phyloP scores from a whole-genome alignment of 2,329 filamentous ascomycete genomes.

The Sphaerulina musiva region DNA sequence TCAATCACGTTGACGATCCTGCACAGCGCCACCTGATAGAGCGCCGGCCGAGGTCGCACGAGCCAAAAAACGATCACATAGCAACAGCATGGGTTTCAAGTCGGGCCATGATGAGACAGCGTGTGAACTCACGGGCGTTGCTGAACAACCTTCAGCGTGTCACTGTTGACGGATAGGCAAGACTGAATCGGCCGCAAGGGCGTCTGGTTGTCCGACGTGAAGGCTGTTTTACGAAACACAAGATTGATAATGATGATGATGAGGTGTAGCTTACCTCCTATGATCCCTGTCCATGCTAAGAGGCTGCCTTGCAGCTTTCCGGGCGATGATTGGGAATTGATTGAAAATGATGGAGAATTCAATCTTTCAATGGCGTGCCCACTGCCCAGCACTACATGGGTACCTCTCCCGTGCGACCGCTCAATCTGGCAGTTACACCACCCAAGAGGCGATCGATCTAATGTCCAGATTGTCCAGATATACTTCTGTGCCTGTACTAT shows the following conservation, averaged over 20 bases:
- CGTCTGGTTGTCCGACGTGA: constrained; percentile 12
- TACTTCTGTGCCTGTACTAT: not conserved
- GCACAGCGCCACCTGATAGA: constrained; percentile 11
- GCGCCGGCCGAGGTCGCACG: constrained; percentile 18
- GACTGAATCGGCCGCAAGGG: constrained; percentile 19
- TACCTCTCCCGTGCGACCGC: constrained; percentile 1
- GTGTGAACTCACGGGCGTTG: constrained; percentile 14
- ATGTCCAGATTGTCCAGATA: constrained; percentile 1
- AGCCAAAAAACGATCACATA: constrained; percentile 16
- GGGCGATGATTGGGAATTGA: not conserved
- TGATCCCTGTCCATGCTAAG: constrained; percentile 18
- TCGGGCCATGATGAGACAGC: constrained; percentile 10
- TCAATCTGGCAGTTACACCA: constrained; percentile 8
- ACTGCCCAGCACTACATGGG: not conserved
- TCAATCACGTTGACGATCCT: not conserved
- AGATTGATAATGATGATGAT: too few relatives aligned
- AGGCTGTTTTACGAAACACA: constrained; percentile 16
- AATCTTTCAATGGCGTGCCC: constrained; percentile 1
- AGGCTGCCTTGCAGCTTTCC: constrained; percentile 15
- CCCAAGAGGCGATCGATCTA: not conserved
- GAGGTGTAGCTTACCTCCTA: too few relatives aligned
- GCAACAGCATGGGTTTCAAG: constrained; percentile 8
- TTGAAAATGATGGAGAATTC: too few relatives aligned
- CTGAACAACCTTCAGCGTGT: constrained; percentile 14
- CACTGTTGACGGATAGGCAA: constrained; percentile 15